These are phyloP conservation scores for Prunus campanulata DNA, from an alignment of 306 rosid species.

Conservation along the genomic window DNA sequence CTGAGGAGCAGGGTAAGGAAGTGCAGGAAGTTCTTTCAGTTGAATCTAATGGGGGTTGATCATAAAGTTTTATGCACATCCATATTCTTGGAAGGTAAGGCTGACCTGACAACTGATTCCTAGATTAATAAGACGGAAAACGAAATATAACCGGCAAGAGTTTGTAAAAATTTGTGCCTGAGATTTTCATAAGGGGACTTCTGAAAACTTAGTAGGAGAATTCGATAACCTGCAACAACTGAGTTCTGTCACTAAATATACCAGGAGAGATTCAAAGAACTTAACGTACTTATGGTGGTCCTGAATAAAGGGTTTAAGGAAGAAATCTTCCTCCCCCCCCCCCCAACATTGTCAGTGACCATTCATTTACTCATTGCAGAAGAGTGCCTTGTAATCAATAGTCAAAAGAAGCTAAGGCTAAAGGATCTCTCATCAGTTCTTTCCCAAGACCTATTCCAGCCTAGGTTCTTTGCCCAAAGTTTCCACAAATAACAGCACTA, in stretches of 20 bases:
- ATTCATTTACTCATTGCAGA: neutral
- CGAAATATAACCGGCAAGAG: neutral
- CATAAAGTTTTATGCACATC: neutral
- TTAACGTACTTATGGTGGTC: neutral
- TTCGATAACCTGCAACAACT: neutral
- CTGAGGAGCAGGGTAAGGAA: neutral
- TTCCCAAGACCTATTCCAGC: neutral
- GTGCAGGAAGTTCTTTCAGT: neutral
- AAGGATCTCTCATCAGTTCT: neutral
- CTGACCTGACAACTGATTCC: neutral
- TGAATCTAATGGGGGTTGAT: neutral
- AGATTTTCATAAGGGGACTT: neutral
- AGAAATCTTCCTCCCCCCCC: neutral
- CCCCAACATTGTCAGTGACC: neutral
- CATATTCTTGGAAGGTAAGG: neutral
- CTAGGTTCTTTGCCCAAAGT: neutral
- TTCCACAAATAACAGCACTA: conserved; percentile 2
- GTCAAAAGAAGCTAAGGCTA: neutral
- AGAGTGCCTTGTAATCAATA: neutral
- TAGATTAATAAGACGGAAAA: neutral
- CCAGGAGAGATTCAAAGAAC: no score
- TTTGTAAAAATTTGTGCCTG: neutral
- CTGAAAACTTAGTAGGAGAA: neutral
- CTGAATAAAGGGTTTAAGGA: neutral
- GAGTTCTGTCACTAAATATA: no score